These are phyloP conservation scores for Arabidopsis thaliana DNA, from an alignment of 345 rosid species.

Conservation along the genomic window TAIR10.1 NC_003075.7:28001-28500, in stretches of 20 bases:
- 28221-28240: slow-evolving; percentile 25
- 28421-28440: slow-evolving; percentile 13
- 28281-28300: neutral
- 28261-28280: slow-evolving; percentile 9
- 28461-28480: neutral
- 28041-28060: slow-evolving; percentile 11
- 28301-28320: neutral
- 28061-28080: slow-evolving; percentile 11
- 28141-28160: slow-evolving; percentile 20
- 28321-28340: neutral
- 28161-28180: neutral
- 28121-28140: neutral
- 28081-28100: slow-evolving; percentile 17
- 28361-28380: slow-evolving; percentile 1
- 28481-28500: neutral
- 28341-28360: slow-evolving; percentile 18
- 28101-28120: neutral
- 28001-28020: slow-evolving; percentile 24
- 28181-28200: slow-evolving; percentile 20
- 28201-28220: slow-evolving; percentile 17
- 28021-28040: slow-evolving; percentile 27
- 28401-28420: slow-evolving; percentile 12
- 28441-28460: neutral
- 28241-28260: slow-evolving; percentile 1
- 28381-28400: neutral